Base-by-base conservation (phyloP, 139 green algal species). In the Tetradesmus lagerheimii region DNA sequence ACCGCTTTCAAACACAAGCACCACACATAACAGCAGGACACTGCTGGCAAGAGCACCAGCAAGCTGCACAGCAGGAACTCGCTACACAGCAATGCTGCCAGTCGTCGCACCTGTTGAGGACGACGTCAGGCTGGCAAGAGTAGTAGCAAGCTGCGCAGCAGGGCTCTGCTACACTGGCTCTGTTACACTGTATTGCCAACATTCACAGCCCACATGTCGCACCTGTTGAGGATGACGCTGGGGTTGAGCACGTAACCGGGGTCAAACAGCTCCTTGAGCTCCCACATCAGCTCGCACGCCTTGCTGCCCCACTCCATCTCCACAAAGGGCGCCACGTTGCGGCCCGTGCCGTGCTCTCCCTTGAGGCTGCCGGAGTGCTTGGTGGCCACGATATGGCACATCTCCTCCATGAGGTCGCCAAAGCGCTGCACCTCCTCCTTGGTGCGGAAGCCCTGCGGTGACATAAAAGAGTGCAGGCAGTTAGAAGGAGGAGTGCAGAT, bases 251-350 rank as follows among this genome's bases (percentile, higher is more conserved):
- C 94, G 74, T 95, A 94, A 62, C 94, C 91, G 35, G 98, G 97
- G 94, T 99, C 98, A 91, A 99, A 99, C 84, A 99, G 91, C 57
- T 93, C 91, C 95, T 99, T 99, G 16, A 99, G 94, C 94, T 99
- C 94, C 98, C 98, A 99, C 98, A 99, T 99, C 20, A 99, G 94
- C 80, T 98, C 96, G 85, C 97, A 98, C 15, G 98, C 98, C 91
- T 97, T 98, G 79, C 78, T 94, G 86, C 97, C 97, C 98, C 98
- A 99, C 95, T 99, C 98, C 98, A 99, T 99, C 95, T 99, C 98
- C 37, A 99, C 97, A 92, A 97, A 99, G 2, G 98, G 96, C 27
- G 98, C 98, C 64, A 99, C 93, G 94, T 99, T 99, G 83, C 98
- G 92, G 27, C 96, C 96, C 1, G 97, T 99, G 86, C 97, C 96